Base-by-base conservation (phyloP, 768 basidiomycete species). In the Pholiota conissans region DNA sequence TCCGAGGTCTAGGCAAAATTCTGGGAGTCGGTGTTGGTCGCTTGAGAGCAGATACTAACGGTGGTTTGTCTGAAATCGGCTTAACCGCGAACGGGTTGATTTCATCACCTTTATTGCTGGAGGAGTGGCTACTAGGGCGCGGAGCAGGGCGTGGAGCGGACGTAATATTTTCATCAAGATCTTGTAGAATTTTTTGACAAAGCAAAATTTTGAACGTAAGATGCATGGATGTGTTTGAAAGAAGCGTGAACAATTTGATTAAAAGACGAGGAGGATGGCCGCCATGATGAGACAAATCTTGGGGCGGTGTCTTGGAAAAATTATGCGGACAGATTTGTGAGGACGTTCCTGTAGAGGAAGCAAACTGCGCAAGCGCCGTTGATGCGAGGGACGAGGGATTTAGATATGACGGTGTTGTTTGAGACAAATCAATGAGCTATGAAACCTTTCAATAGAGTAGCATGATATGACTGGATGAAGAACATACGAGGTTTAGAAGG, bases 121-220 rank as follows among this genome's bases (percentile, higher is more conserved):
- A 45, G 14, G 49, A 24, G 29, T 24, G 9, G 24, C 29, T 39
- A 13, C 22, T 46, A 14, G 48, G n/a, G 8, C 27, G 45, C 24
- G 52, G 52, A 1, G 28, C 42, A 37, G 51, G 40, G 28, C 18
- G 57, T 26, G 29, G 29, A 26, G 29, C 26, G 28, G 37, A 27
- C 5, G 40, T 11, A 4, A n/a, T 16, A 18, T 9, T n/a, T 24
- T 13, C 53, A 16, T 32, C 52, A 24, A 52, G 53, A 20, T 63
- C 65, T 49, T 65, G 57, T 28, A 58, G 24, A 49, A 69, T 66
- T 58, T 73, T 74, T 45, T 74, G 74, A 61, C 79, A 82, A 13
- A 81, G 61, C 0, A 69, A 61, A 4, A 82, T 56, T 65, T 81
- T 81, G 53, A 83, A 82, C 22, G 64, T 65, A 48, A 75, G 69